These are phyloP conservation scores for Amanita inopinata DNA, from an alignment of 768 basidiomycete genomes.

Conservation along the genomic window DNA sequence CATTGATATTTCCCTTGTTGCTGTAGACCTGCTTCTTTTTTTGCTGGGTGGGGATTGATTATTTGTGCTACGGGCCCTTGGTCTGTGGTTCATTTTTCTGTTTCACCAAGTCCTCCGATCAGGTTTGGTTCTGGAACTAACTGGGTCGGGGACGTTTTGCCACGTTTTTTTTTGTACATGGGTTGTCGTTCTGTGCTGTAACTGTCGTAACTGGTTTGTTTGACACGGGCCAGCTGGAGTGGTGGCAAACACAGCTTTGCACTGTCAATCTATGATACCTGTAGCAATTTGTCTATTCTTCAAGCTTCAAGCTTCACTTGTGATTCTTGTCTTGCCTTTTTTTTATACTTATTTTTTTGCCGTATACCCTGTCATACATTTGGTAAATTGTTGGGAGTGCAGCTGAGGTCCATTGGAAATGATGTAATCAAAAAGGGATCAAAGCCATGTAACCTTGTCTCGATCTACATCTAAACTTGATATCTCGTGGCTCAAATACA, in stretches of 20 bases:
- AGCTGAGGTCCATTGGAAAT: neutral
- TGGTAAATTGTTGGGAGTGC: neutral
- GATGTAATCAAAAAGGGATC: slow-evolving; percentile 9
- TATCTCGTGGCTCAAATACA: neutral
- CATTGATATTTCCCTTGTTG: neutral
- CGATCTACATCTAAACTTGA: no score
- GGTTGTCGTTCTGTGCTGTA: slow-evolving; percentile 1
- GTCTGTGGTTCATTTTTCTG: neutral
- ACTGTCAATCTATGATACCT: neutral
- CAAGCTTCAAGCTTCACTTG: no score
- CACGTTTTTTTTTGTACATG: neutral
- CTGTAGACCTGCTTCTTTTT: neutral
- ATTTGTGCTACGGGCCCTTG: neutral
- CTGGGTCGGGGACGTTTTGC: neutral
- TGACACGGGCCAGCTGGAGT: slow-evolving; percentile 5
- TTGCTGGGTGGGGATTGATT: neutral
- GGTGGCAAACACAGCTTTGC: neutral
- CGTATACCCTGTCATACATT: neutral
- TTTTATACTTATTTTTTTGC: neutral
- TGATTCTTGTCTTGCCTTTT: neutral
- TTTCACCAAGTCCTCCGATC: no score
- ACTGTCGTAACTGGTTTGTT: slow-evolving; percentile 1
- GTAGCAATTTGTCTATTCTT: no score
- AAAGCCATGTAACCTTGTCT: no score
- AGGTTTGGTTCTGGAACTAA: slow-evolving; percentile 4